Base-by-base conservation (phyloP, 2,329 filamentous ascomycete genomes). In the Dendryphion nanum region DNA sequence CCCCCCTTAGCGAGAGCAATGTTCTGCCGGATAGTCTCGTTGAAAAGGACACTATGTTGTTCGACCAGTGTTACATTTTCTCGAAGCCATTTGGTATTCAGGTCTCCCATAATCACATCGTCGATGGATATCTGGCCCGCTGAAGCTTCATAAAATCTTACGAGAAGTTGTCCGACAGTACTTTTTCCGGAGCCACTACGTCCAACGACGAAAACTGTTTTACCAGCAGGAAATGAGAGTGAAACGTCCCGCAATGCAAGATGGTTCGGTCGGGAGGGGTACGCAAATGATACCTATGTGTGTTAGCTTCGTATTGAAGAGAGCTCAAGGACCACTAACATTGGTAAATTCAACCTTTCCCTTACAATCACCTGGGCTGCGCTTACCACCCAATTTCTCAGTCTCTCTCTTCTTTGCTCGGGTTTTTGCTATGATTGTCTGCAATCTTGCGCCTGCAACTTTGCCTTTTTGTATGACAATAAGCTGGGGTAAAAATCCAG, bases 101-200 rank as follows among this genome's bases (percentile, higher is more conserved):
- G 66, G 0, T 67, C 68, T n/a, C 77, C 59, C 2, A 93, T 68
- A 0, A 78, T 68, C 2, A 75, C 60, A 1, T 78, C 81, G 53
- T 95, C 89, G 7, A 97, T 69, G 0, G 75, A 59, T 13, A 96
- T 82, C 0, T 77, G 63, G 0, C 90, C 91, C 0, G 68, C 68
- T 0, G 68, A 63, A 0, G 86, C 79, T 5, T 78, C 71, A 56
- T 96, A 95, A 51, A 94, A 86, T 10, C 83, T 79, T 35, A 89
- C 74, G 1, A 97, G 73, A 1, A 97, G 73, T 56, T 88, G 89
- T 1, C 85, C 83, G 1, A 97, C 58, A 0, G 91, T 97, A 51
- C 89, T 95, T 63, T 97, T 97, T 0, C 91, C 91, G 2, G 88
- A 95, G 0, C 93, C 93, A 55, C 89, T 95, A 53, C 77, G 78